These are phyloP conservation scores for Boletus sp. DNA, from an alignment of 768 basidiomycete species.

Conservation along the genomic window DNA sequence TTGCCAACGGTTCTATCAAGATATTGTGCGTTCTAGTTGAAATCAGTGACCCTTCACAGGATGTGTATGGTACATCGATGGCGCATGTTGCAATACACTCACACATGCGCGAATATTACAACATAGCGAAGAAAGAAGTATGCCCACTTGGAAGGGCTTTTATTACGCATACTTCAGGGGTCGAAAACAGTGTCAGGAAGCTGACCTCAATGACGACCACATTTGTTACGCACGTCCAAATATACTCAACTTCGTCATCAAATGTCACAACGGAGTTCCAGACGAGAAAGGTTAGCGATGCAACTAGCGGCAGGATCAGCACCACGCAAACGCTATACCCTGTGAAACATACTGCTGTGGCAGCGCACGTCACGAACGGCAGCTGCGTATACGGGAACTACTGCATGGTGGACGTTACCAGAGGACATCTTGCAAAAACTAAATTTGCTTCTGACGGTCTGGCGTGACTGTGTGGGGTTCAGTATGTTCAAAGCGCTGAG, in stretches of 20 bases:
- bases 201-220: not conserved
- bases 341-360: constrained; percentile 7
- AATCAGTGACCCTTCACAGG: not conserved
- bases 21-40: constrained; percentile 15
- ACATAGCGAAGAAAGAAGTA: constrained; percentile 30
- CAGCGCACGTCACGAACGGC: constrained; percentile 9
- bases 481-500: not conserved
- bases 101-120: constrained; percentile 20
- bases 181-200: not conserved
- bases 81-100: constrained; percentile 4
- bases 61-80: not conserved
- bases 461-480: not conserved
- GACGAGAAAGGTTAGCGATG: constrained; percentile 11
- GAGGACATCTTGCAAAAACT: not conserved
- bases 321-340: not conserved
- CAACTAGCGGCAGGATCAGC: constrained; percentile 10
- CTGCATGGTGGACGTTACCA: not conserved
- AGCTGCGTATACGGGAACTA: not conserved
- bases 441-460: not conserved
- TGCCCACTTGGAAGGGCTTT: constrained; percentile 30
- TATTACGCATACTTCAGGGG: constrained; percentile 20
- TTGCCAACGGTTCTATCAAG: constrained; percentile 2
- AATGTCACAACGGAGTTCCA: constrained; percentile 15
- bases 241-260: constrained; percentile 17
- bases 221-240: constrained; percentile 12